A percentile compares a stretch with the other conserved stretches of the same genome.
phyloP scores from a whole-genome alignment of 2,329 filamentous ascomycete species.

The Aspergillus carbonarius region DNA sequence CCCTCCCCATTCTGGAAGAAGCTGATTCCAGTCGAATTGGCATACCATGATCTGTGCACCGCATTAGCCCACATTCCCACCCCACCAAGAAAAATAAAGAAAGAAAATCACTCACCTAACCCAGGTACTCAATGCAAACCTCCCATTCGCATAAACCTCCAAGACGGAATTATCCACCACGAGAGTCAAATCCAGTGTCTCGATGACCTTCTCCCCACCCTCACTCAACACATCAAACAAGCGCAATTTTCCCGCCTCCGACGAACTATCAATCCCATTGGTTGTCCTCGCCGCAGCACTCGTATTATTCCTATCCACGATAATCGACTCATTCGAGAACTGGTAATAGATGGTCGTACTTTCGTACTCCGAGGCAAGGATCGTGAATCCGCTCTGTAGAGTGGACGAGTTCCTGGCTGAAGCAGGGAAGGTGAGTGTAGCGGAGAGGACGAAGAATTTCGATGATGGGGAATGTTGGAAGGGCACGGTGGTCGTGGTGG shows the following conservation, averaged over 20 bases:
- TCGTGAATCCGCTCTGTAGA: constrained; percentile 16
- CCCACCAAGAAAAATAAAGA: background rate
- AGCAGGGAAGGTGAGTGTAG: constrained; percentile 9
- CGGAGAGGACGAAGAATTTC: constrained; percentile 13
- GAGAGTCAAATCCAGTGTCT: constrained; percentile 20
- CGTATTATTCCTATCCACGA: constrained; percentile 19
- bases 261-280: constrained; percentile 8
- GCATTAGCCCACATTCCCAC: background rate
- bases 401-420: constrained; percentile 5
- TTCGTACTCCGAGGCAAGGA: constrained; percentile 16
- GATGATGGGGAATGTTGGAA: constrained; percentile 9
- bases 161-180: constrained; percentile 19
- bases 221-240: constrained; percentile 15
- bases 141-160: constrained; percentile 22
- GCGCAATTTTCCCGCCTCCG: constrained; percentile 15
- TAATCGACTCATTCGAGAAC: constrained; percentile 22
- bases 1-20: constrained; percentile 21
- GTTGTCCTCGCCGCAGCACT: constrained; percentile 16
- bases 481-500: background rate
- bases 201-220: constrained; percentile 4
- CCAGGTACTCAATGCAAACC: constrained; percentile 21
- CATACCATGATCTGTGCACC: constrained; percentile 18
- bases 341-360: constrained; percentile 20
- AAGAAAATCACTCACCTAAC: constrained; percentile 13
- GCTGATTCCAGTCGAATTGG: constrained; percentile 19